Evolutionary conservation across 2,329 filamentous ascomycete genomes (phyloP), one percentile per base, ranked within the genome.

Genomic region (Alternaria viburni): DNA sequence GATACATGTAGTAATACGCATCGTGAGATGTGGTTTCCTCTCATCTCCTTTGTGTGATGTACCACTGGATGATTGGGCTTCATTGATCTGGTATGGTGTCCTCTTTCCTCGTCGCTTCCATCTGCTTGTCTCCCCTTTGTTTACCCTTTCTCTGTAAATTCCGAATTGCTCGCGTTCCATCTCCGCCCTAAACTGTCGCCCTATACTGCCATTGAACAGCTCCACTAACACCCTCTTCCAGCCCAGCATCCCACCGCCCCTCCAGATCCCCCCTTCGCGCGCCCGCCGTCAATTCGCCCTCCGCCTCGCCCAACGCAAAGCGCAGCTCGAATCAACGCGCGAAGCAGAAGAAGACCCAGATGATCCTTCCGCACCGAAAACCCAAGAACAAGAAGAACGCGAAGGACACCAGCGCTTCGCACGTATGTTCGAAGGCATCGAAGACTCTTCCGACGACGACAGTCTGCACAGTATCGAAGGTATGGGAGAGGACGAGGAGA

Each of bases 241-340:
- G 70, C 56, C 66, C 26, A 69, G 66, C 25, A 57, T 68, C n/a
- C 68, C 73, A 86, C 50, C 88, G 86, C 71, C 72, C 86, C 88
- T 97, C 74, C 96, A 95, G 77, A 89, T 95, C 36, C 90, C 92
- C 1, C 94, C 95, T 3, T 96, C 93, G 8, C 89, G 95, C 56
- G 95, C 95, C 8, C 89, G 95, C 54, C 86, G 93, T 59, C 93
- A 97, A 79, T 87, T 98, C n/a, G 94, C 93, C n/a, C 92, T 92
- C 12, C 89, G 94, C 12, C 86, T 98, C 13, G 83, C 83, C 3
- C 79, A 74, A 88, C 92, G 79, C 45, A 81, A 82, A 62, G 77
- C 76, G 10, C 65, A 74, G 21, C 67, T 78, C 12, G 74, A 78
- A 62, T 69, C 69, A 3, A 69, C 68, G 1, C 62, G 61, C 30